Base-by-base conservation (phyloP, 31 red algal genomes). In the Bonnemaisonia californica region DNA sequence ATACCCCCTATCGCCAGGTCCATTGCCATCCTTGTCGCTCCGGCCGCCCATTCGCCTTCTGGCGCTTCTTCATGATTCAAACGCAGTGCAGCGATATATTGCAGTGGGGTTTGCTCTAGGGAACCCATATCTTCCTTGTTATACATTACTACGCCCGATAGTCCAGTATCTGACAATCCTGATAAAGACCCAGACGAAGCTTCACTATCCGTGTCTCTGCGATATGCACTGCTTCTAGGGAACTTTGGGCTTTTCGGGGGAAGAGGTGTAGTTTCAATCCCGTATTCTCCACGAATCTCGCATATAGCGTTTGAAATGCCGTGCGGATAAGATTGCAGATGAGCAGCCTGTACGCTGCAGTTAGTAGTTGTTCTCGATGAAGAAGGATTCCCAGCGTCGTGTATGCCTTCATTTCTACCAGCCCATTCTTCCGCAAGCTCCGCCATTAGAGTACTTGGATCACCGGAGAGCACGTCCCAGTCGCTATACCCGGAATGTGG, bases 1-100 rank as follows among this genome's bases (percentile, higher is more conserved):
- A 96, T 88, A 31, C 93, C 74, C 11, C 88, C 88, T 54, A 96
- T 90, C 1, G 93, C 87, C n/a, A 86, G 71, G 47, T 96, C 93
- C 88, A 96, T 87, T 8, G 88, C 80, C 75, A 91, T 91, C 64
- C 88, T 69, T 35, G 88, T 91, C 4, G 88, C 80, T 23, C 88
- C 88, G 32, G 57, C 68, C 30, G 79, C 79, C 88, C 88, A 91
- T 8, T 91, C 73, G 22, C 88, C 88, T 69, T 84, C 80, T 26
- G 80, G 39, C 3, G 80, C 86, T 39, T 85, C 92, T 47, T 95
- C 92, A 12, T 89, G 86, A 45, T 90, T 89, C 69, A 95, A 48
- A 51, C 81, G 81, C 41, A 95, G 71, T 16, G 92, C 85, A 57
- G 82, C 82, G 54, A 95, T 86, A 45, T 95, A 95, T 45, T 81